Base-by-base conservation (phyloP, 2,329 filamentous ascomycete species). In the Microdochium bolleyi region DNA sequence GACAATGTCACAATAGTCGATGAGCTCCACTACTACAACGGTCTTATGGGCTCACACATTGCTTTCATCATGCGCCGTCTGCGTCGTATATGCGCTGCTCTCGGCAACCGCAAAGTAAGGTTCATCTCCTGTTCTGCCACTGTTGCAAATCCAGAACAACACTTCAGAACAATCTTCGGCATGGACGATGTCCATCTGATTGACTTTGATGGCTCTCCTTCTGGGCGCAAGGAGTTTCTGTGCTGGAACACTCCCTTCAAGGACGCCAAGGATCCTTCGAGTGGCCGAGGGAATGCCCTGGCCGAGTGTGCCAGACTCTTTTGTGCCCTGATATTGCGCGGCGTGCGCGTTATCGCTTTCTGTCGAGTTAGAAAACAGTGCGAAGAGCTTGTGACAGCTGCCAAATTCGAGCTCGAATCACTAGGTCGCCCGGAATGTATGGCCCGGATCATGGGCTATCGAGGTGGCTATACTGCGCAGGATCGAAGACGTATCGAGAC, bases 241-340 rank as follows among this genome's bases (percentile, higher is more conserved):
- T 97, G 92, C 68, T 99, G 94, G 94, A 97, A 99, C 61, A 96
- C 92, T 0, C 94, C 94, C 0, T 96, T 84, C 68, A 95, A 91
- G 66, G 92, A 96, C 60, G 90, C 92, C 0, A 80, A 78, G 1
- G 92, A 97, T 67, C 88, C 91, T 9, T 83, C 87, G 0, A 95
- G 89, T 61, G 92, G 94, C 1, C 83, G 94, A 54, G 89, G 89
- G 14, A 89, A 89, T 65, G 85, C 86, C 3, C 83, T 95, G 66
- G 79, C 82, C 3, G 92, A 99, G 69, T 88, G 89, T n/a, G 90
- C 94, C 1, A 84, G 88, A 46, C 72, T 99, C 0, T 96, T 99
- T 63, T 95, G 90, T 61, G 88, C 95, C 62, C 76, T 99, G 2
- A 85, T 99, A 19, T 71, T 97, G 2, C 79, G 92, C 49, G 94